phyloP scores from a whole-genome alignment of 1,284 basidiomycete species.

The Afroboletus lepidellus region DNA sequence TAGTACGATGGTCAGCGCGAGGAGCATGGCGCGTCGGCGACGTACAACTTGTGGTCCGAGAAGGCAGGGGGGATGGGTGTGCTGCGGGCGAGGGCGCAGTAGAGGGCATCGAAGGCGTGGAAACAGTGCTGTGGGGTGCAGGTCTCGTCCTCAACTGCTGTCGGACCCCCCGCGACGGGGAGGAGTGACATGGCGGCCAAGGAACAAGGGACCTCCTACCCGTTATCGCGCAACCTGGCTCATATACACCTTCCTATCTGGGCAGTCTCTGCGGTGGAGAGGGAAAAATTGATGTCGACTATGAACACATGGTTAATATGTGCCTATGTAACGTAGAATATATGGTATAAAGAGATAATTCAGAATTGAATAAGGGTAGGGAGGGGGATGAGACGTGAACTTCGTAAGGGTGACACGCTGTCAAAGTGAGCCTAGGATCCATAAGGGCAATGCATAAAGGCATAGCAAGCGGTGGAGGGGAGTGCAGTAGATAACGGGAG shows the following conservation, averaged over 20 bases:
- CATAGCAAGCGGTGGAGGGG: conserved; percentile 27
- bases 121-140: conserved; percentile 75
- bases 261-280: conserved; percentile 13
- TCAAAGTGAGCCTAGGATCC: conserved; percentile 24
- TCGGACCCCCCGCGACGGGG: conserved; percentile 37
- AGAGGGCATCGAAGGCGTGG: conserved; percentile 76
- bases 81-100: conserved; percentile 62
- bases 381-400: conserved; percentile 18
- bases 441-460: conserved; percentile 26
- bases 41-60: conserved; percentile 71
- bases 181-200: conserved; percentile 47
- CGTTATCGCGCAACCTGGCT: conserved; percentile 1
- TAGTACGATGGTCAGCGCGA: conserved; percentile 32
- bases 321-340: conserved; percentile 39
- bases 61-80: conserved; percentile 58
- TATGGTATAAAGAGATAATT: conserved; percentile 41
- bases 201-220: conserved; percentile 20
- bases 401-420: conserved; percentile 17
- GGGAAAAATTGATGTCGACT: conserved; percentile 22
- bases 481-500: conserved; percentile 18
- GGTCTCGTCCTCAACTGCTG: conserved; percentile 39
- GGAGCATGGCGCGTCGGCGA: conserved; percentile 7
- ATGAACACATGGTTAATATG: conserved; percentile 39
- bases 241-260: conserved; percentile 29
- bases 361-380: conserved; percentile 36